Evolutionary conservation across 345 rosid genomes (phyloP).

Genomic region (Garcia nutans): DNA sequence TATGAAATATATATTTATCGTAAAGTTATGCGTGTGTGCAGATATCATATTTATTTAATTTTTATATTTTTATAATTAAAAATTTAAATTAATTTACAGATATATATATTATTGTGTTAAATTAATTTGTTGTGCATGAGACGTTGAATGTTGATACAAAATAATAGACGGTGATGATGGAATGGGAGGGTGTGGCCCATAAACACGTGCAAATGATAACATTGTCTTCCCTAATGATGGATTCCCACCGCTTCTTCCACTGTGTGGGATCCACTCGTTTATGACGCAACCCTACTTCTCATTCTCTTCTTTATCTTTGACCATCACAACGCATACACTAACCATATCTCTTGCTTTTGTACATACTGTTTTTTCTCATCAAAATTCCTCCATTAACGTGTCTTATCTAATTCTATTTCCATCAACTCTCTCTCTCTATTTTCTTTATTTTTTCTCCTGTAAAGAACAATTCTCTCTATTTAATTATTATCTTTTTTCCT

Average conservation of each 20-base stretch:
- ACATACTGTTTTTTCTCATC: background rate
- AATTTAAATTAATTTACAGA: too few relatives aligned
- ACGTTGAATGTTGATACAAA: background rate
- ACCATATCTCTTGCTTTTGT: background rate
- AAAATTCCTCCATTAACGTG: background rate
- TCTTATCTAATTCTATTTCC: background rate
- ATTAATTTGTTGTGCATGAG: background rate
- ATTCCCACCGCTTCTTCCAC: constrained; percentile 68
- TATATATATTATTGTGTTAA: too few relatives aligned
- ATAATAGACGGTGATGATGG: background rate
- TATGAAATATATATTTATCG: too few relatives aligned
- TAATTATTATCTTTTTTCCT: too few relatives aligned
- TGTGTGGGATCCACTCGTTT: constrained; percentile 49
- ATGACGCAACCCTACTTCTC: constrained; percentile 34
- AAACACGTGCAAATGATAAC: constrained; percentile 66
- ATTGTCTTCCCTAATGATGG: constrained; percentile 53
- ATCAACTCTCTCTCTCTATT: too few relatives aligned
- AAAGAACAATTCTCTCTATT: too few relatives aligned
- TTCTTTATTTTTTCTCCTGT: too few relatives aligned
- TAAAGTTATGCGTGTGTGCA: too few relatives aligned
- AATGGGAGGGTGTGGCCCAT: constrained; percentile 28
- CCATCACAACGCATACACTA: constrained; percentile 17
- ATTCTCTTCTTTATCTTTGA: constrained; percentile 35
- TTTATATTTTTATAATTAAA: too few relatives aligned
- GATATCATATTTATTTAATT: too few relatives aligned